Evolutionary conservation across 129 eudicot genomes (phyloP).

Genomic region (Pseudognaphalium luteoalbum): DNA sequence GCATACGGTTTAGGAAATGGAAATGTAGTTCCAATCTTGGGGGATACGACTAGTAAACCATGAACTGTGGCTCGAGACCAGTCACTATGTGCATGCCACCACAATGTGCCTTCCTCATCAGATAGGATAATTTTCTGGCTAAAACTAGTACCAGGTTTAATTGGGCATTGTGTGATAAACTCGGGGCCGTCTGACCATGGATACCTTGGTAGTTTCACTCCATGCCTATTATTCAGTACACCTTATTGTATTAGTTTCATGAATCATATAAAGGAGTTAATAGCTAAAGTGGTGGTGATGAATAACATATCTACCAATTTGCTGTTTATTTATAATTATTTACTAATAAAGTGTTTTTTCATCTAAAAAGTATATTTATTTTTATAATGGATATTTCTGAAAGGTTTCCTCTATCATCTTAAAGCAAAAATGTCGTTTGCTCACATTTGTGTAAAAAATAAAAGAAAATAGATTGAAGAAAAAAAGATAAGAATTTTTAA

Average conservation of each 20-base stretch:
- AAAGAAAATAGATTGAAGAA: too few relatives aligned
- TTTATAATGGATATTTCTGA: too few relatives aligned
- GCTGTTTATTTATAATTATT: too few relatives aligned
- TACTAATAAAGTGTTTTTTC: too few relatives aligned
- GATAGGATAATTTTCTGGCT: conserved; percentile 36
- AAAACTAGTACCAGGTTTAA: conserved; percentile 37
- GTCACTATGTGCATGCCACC: conserved; percentile 70
- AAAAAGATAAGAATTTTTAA: too few relatives aligned
- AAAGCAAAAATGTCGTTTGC: too few relatives aligned
- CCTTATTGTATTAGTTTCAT: neutral
- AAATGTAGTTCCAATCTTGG: conserved; percentile 24
- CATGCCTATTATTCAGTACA: conserved; percentile 42
- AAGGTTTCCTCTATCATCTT: too few relatives aligned
- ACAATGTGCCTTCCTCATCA: conserved; percentile 53
- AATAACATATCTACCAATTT: too few relatives aligned
- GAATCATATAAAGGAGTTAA: neutral
- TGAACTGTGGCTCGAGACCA: conserved; percentile 58
- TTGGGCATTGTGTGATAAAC: conserved; percentile 53
- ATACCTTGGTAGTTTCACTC: conserved; percentile 49
- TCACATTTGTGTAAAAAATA: too few relatives aligned
- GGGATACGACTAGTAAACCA: conserved; percentile 42
- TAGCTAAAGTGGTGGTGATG: too few relatives aligned
- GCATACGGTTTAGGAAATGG: conserved; percentile 50
- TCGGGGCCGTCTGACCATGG: conserved; percentile 61
- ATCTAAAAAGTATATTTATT: too few relatives aligned